Percentiles rank a stretch among this genome's conserved stretches.
These are phyloP conservation scores for Carallia brachiata DNA, from an alignment of 345 rosid genomes.

Conservation along the genomic window DNA sequence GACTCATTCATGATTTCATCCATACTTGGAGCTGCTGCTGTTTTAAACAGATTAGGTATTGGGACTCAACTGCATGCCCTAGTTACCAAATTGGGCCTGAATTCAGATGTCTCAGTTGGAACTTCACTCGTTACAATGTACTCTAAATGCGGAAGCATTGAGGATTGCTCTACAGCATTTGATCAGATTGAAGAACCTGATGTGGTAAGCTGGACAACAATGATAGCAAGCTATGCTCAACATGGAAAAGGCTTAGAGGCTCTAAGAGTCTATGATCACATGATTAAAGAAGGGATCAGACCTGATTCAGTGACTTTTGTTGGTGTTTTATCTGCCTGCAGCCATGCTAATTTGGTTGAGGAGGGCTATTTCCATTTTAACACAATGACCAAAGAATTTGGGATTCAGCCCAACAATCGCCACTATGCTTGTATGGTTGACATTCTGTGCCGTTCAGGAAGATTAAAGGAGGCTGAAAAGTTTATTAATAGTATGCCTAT, in stretches of 20 bases:
- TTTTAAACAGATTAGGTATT: conserved; percentile 35
- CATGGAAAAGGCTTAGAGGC: conserved; percentile 73
- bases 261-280: conserved; percentile 44
- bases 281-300: conserved; percentile 46
- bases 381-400: conserved; percentile 57
- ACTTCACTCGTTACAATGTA: conserved; percentile 69
- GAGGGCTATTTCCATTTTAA: conserved; percentile 58
- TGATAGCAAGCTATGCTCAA: conserved; percentile 67
- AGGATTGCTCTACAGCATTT: conserved; percentile 53
- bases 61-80: conserved; percentile 68
- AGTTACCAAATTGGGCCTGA: conserved; percentile 49
- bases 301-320: conserved; percentile 72
- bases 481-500: conserved; percentile 58
- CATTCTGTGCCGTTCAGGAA: conserved; percentile 77
- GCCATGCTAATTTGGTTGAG: conserved; percentile 66
- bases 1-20: conserved; percentile 60
- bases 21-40: conserved; percentile 47
- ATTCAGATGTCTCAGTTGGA: conserved; percentile 57
- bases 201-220: conserved; percentile 64
- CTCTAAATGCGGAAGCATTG: conserved; percentile 65
- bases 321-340: conserved; percentile 70
- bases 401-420: conserved; percentile 53
- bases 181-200: conserved; percentile 58
- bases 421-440: conserved; percentile 82
- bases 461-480: conserved; percentile 64